A percentile compares a stretch with the other conserved stretches of the same genome.
Evolutionary conservation across 1,284 basidiomycete genomes (phyloP).

Genomic region (Apiotrichum siamense): DNA sequence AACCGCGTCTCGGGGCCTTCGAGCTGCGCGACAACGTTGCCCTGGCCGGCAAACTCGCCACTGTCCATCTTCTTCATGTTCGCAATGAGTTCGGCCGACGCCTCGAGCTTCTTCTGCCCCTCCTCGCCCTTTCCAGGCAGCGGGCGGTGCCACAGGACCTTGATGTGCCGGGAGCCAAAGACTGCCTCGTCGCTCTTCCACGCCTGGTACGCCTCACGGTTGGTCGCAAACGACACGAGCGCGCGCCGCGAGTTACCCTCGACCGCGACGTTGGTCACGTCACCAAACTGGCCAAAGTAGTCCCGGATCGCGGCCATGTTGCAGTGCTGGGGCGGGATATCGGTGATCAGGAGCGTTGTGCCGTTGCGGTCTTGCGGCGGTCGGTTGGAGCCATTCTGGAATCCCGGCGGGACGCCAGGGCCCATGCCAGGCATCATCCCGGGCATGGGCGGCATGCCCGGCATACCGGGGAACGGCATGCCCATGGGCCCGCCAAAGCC

Average conservation of each 20-base stretch:
- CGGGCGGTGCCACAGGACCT: constrained; percentile 86
- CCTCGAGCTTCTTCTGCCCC: constrained; percentile 68
- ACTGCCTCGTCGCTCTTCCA: constrained; percentile 91
- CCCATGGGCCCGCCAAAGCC: constrained; percentile 23
- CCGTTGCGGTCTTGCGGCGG: constrained; percentile 55
- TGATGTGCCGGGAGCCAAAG: constrained; percentile 89
- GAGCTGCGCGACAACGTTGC: constrained; percentile 24
- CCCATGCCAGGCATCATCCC: constrained; percentile 23
- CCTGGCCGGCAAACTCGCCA: constrained; percentile 25
- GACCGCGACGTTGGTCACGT: constrained; percentile 86
- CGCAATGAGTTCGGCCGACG: constrained; percentile 64
- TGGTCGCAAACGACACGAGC: constrained; percentile 78
- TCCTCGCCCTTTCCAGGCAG: constrained; percentile 76
- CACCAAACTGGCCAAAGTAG: constrained; percentile 90
- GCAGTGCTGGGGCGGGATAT: constrained; percentile 79
- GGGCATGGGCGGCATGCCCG: constrained; percentile 13
- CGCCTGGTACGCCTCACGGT: constrained; percentile 76
- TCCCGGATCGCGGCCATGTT: constrained; percentile 70
- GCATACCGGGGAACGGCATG: background rate
- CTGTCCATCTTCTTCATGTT: constrained; percentile 50
- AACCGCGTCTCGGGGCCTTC: constrained; percentile 33
- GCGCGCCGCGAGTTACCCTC: constrained; percentile 69
- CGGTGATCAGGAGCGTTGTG: constrained; percentile 87
- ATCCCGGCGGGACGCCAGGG: constrained; percentile 10
- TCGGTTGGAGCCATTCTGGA: constrained; percentile 19